Evolutionary conservation across 1,284 basidiomycete genomes (phyloP).

Genomic region (Tylopilus sp.): DNA sequence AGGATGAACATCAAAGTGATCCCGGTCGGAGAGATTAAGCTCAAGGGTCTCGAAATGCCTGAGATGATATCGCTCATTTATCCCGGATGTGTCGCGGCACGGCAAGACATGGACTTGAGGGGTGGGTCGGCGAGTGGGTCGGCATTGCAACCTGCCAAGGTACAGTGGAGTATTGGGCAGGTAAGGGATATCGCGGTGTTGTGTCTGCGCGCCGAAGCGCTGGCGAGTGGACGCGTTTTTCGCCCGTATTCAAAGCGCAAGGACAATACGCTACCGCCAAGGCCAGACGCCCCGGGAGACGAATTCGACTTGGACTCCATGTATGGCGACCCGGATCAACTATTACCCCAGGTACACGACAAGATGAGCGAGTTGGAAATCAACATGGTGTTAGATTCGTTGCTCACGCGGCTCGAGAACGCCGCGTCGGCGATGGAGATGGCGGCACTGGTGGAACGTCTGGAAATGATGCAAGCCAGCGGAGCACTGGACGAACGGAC

Average conservation of each 20-base stretch:
- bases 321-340: slow-evolving; percentile 57
- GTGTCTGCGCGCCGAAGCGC: slow-evolving; percentile 79
- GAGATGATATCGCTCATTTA: slow-evolving; percentile 85
- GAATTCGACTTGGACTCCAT: slow-evolving; percentile 38
- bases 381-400: slow-evolving; percentile 66
- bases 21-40: slow-evolving; percentile 82
- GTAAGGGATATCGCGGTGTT: slow-evolving; percentile 74
- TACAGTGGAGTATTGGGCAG: slow-evolving; percentile 58
- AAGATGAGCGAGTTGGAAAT: slow-evolving; percentile 76
- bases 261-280: slow-evolving; percentile 35
- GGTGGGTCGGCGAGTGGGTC: slow-evolving; percentile 36
- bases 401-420: slow-evolving; percentile 78
- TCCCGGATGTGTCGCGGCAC: slow-evolving; percentile 70
- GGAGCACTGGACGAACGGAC: slow-evolving; percentile 46
- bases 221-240: slow-evolving; percentile 66
- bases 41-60: slow-evolving; percentile 91
- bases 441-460: slow-evolving; percentile 23
- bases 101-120: slow-evolving; percentile 60
- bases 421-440: slow-evolving; percentile 57
- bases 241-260: slow-evolving; percentile 44
- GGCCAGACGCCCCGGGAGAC: slow-evolving; percentile 32
- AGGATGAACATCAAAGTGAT: slow-evolving; percentile 72
- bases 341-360: slow-evolving; percentile 70
- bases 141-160: slow-evolving; percentile 10
- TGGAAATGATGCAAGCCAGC: slow-evolving; percentile 30